Base-by-base conservation (phyloP, 2,329 filamentous ascomycete genomes). In the Parastagonospora avenae region DNA sequence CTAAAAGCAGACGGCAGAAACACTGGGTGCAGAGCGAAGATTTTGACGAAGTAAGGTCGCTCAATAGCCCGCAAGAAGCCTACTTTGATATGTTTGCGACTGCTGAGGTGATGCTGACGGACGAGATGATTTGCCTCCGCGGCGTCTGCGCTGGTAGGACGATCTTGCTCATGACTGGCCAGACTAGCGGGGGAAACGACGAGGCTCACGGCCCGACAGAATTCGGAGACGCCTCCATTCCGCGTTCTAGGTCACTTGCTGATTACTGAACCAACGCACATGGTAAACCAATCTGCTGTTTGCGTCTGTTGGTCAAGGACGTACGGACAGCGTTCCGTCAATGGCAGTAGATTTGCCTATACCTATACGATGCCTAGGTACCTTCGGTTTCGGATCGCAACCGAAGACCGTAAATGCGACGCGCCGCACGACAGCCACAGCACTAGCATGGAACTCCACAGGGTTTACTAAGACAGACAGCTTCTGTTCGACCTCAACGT, bases 31-130 rank as follows among this genome's bases (percentile, higher is more conserved):
- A 11, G 37, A 27, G 9, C 10, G 19, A 28, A 39, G 37, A 28
- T 19, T 19, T 42, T 24, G 19, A 24, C 19, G 5, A 24, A 24
- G 19, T 24, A 24, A 24, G 3, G 19, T 24, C 19, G 19, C 19
- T 24, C 19, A 24, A 24, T 5, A 24, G 19, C 19, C 19, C 19
- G 5, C 19, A 24, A 24, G 3, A 24, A 24, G 19, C 3, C 19
- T 24, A 24, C 19, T 5, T 24, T 24, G 19, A 24, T 24, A 24
- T 24, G 19, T n/a, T 37, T 16, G 35, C 19, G 45, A 46, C 16
- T 32, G 51, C 51, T 54, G 48, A 50, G 49, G 51, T 36, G 46
- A 45, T 46, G 50, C 48, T 52, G 46, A 50, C 48, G 46, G 47
- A 37, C 8, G 8, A 36, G 35, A 32, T 52, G 45, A 44, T 37